phyloP scores from a whole-genome alignment of 306 rosid species.

The Acacia acuminata region DNA sequence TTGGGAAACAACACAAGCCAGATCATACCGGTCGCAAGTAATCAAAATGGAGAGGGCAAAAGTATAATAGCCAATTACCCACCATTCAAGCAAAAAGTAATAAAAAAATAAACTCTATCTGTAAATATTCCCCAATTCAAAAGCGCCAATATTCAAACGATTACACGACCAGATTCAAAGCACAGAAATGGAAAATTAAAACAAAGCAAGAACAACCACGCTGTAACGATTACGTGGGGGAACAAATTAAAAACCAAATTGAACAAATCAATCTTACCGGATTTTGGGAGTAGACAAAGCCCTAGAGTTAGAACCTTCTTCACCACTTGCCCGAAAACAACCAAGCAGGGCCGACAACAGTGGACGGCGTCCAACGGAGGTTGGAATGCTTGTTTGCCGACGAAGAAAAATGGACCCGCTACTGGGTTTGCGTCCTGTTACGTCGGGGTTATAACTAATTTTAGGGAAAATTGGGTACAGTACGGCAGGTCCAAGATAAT shows the following conservation, averaged over 20 bases:
- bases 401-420: too few species aligned
- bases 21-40: neutral
- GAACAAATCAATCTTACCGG: neutral
- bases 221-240: too few species aligned
- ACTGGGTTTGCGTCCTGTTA: too few species aligned
- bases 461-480: too few species aligned
- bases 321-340: neutral
- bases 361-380: neutral
- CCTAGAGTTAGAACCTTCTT: neutral
- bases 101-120: neutral
- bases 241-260: neutral
- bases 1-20: neutral
- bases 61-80: neutral
- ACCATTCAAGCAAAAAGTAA: neutral
- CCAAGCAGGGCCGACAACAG: neutral
- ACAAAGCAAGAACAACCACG: neutral
- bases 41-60: neutral
- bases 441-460: too few species aligned
- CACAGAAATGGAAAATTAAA: too few species aligned
- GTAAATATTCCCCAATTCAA: neutral
- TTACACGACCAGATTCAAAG: neutral
- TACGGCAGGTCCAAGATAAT: too few species aligned
- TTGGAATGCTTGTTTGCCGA: neutral
- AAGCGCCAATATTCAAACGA: neutral
- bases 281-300: neutral